Base-by-base conservation (phyloP, 1,284 basidiomycete species). In the Peniophora sp. region DNA sequence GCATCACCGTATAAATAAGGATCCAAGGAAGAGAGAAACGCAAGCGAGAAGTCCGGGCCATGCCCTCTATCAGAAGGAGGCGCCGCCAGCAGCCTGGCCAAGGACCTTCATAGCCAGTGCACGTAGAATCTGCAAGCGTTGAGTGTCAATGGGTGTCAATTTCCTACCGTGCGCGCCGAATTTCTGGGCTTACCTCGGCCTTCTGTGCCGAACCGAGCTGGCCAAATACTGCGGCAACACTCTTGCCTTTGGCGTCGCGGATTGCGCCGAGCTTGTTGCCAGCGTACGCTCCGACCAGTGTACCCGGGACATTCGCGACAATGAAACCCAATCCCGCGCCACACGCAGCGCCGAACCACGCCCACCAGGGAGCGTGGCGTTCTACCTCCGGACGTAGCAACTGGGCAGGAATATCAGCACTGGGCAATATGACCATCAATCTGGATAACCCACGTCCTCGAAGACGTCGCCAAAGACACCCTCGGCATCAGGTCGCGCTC, bases 241-340 rank as follows among this genome's bases (percentile, higher is more conserved):
- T 86, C 74, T 91, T 92, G 15, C 87, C 93, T 70, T 96, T 96
- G 2, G 93, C 93, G 61, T 97, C 93, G 49, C 93, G 75, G 49
- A 97, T 75, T 1, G 91, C 90, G 45, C 93, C 93, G 35, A 96
- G 68, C 15, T 88, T 74, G 61, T 92, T 93, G 0, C 93, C 93
- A 0, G 89, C 89, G 58, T 87, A 81, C 1, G 83, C 89, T 55
- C 88, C 88, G 22, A 88, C 67, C 70, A 90, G 76, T 24, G 84
- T 62, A 2, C 93, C 93, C 3, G 93, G 92, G 2, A 95, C 62
- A 62, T 96, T 97, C 23, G 84, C 92, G 34, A 93, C 73, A 52
- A 97, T 92, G 67, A 92, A 93, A 9, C 93, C 92, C 20, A 95
- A 50, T 3, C 85, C 86, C 48, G 72, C 80, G 44, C 77, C 76